Evolutionary conservation across 305 asterid species (phyloP).

Genomic region (Fraxinus sp.): DNA sequence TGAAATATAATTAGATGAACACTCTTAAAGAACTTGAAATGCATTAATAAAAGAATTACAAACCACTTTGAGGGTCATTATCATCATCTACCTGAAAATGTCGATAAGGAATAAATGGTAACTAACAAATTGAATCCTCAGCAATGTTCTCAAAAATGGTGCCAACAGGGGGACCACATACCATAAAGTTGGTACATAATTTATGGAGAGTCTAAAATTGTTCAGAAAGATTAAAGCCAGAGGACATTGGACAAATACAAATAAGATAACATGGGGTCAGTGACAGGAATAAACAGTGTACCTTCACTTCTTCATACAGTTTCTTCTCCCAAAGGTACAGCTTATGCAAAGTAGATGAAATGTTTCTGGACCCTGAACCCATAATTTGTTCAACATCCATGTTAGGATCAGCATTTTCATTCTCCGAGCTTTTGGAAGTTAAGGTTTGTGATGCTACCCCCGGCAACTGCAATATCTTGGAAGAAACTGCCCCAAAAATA

Average conservation of each 20-base stretch:
- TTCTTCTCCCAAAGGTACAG: slow-evolving; percentile 95
- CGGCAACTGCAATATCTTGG: slow-evolving; percentile 68
- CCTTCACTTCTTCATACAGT: slow-evolving; percentile 94
- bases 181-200: slow-evolving; percentile 28
- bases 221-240: slow-evolving; percentile 29
- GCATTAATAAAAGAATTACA: neutral
- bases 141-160: slow-evolving; percentile 19
- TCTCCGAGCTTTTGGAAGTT: slow-evolving; percentile 45
- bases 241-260: slow-evolving; percentile 12
- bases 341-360: slow-evolving; percentile 86
- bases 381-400: slow-evolving; percentile 55
- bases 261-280: slow-evolving; percentile 6
- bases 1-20: slow-evolving; percentile 11
- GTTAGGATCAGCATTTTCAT: slow-evolving; percentile 47
- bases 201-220: slow-evolving; percentile 29
- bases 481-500: slow-evolving; percentile 54
- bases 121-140: slow-evolving; percentile 23
- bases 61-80: slow-evolving; percentile 15
- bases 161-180: slow-evolving; percentile 38
- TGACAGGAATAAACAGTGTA: slow-evolving; percentile 29
- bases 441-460: slow-evolving; percentile 64
- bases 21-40: slow-evolving; percentile 6
- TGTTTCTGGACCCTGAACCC: slow-evolving; percentile 60
- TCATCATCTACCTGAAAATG: slow-evolving; percentile 22
- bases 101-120: slow-evolving; percentile 36